Conservation (phyloP, 768 basidiomycete genomes). For the Leccinum uliginosum region DNA sequence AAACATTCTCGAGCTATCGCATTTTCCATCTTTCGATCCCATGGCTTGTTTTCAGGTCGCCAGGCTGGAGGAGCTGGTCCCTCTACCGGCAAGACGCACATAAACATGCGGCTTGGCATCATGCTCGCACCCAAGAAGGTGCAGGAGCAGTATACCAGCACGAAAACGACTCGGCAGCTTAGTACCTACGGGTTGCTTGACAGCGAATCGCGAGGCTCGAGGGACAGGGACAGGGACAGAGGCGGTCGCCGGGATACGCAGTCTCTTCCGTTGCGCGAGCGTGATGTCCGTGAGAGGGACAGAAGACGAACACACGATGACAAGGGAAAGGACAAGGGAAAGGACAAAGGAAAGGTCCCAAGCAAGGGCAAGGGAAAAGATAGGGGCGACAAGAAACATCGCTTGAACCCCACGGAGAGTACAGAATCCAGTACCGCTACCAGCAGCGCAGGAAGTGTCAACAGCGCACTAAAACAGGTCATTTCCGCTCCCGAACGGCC, state of each 20-base stretch:
- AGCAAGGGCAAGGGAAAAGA: constrained; percentile 32
- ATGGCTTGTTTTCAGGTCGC: constrained; percentile 28
- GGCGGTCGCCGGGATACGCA: constrained; percentile 16
- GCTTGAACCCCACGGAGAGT: constrained; percentile 27
- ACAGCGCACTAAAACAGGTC: constrained; percentile 4
- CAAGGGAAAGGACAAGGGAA: constrained; percentile 15
- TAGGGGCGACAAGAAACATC: constrained; percentile 28
- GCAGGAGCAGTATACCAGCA: constrained; percentile 77
- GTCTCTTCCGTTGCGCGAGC: constrained; percentile 14
- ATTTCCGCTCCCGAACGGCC: constrained; percentile 8
- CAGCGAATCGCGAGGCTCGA: constrained; percentile 31
- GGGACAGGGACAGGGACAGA: constrained; percentile 13
- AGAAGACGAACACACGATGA: constrained; percentile 13
- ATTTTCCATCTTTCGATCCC: constrained; percentile 73
- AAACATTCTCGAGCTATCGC: constrained; percentile 78
- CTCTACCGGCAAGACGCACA: constrained; percentile 17
- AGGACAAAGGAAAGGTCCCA: constrained; percentile 14
- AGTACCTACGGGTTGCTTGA: constrained; percentile 64
- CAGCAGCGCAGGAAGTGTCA: constrained; percentile 29
- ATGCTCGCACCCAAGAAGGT: constrained; percentile 70
- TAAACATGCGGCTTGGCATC: constrained; percentile 38
- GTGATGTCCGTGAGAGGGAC: constrained; percentile 22
- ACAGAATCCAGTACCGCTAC: constrained; percentile 28
- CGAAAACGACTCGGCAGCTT: constrained; percentile 64
- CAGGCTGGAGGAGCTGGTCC: constrained; percentile 4